Evolutionary conservation across 306 rosid species (phyloP), one percentile per base, ranked within the genome.

Genomic region (Prunus mira): DNA sequence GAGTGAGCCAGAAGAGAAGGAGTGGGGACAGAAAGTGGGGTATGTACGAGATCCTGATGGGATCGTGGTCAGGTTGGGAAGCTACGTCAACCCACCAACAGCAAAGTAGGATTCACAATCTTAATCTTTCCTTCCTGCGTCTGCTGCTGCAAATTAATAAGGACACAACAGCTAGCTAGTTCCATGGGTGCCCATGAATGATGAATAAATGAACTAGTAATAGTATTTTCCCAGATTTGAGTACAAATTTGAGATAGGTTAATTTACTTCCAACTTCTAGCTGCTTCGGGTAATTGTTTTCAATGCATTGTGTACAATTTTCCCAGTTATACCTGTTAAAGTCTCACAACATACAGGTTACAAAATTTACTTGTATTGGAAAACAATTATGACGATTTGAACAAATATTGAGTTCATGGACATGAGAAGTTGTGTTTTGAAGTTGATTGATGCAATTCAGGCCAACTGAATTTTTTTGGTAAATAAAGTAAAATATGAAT

Each of bases 11-110:
- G 93, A 89, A 76, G 22, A 46, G 11, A 92, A 89, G 76, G 97
- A 92, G 75, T 89, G 96, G 98, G 94, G 90, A 0, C 98, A 92
- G 84, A 95, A 83, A 81, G 97, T 92, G 22, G 96, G 97, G 9
- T 95, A 90, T 41, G 97, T 95, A 8, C 85, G 89, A 57, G 98
- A 92, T 69, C 80, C 82, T 10, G 94, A 95, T 68, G 97, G 96
- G 69, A 83, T 84, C 27, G 93, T 92, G 22, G 87, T 90, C 34
- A 88, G 97, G 82, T 82, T 95, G 81, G 93, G 96, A 67, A 89
- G 93, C 84, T 74, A 85, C 24, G 89, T 94, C 41, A 83, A 81
- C 15, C 86, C 86, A 60, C 81, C 83, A 0, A 78, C 80, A 0
- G 75, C 81, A 62, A 62, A 76, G 9, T 38, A 38, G 43, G 43